phyloP scores from a whole-genome alignment of 139 green algal genomes.

The Chlorella ohadii region DNA sequence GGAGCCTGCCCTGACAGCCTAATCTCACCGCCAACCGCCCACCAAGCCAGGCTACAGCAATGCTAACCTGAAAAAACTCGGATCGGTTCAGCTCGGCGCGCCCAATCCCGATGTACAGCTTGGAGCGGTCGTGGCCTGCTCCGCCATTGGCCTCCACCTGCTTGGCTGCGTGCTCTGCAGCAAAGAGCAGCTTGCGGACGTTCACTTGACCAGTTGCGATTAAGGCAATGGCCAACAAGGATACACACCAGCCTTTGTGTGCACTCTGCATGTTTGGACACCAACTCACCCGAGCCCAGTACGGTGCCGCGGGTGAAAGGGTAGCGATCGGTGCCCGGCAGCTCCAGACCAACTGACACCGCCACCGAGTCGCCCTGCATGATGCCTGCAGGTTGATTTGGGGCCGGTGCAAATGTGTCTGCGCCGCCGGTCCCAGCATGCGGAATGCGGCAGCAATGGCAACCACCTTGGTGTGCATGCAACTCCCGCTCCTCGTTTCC shows the following conservation, averaged over 20 bases:
- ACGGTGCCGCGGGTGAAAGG: slow-evolving; percentile 19
- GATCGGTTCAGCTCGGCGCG: slow-evolving; percentile 57
- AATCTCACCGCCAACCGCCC: too few relatives aligned
- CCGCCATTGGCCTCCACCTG: neutral
- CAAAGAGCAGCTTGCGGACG: too few relatives aligned
- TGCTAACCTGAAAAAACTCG: slow-evolving; percentile 78
- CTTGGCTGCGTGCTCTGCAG: slow-evolving; percentile 22
- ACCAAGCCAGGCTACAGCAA: too few relatives aligned
- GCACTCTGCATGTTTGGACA: too few relatives aligned
- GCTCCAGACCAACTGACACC: slow-evolving; percentile 74
- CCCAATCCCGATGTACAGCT: slow-evolving; percentile 76
- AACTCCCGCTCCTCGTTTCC: too few relatives aligned
- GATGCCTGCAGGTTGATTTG: slow-evolving; percentile 43
- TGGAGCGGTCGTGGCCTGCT: slow-evolving; percentile 11
- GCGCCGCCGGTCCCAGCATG: too few relatives aligned
- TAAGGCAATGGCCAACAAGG: too few relatives aligned
- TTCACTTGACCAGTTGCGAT: too few relatives aligned
- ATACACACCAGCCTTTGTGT: too few relatives aligned
- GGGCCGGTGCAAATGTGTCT: too few relatives aligned
- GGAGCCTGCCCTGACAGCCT: neutral
- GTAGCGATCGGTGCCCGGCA: slow-evolving; percentile 37
- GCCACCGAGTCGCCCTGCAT: slow-evolving; percentile 75
- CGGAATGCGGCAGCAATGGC: too few relatives aligned
- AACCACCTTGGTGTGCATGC: too few relatives aligned
- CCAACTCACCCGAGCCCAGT: slow-evolving; percentile 19